phyloP scores from a whole-genome alignment of 1,139 yeast genomes.

The Magnusiomyces suaveolens region DNA sequence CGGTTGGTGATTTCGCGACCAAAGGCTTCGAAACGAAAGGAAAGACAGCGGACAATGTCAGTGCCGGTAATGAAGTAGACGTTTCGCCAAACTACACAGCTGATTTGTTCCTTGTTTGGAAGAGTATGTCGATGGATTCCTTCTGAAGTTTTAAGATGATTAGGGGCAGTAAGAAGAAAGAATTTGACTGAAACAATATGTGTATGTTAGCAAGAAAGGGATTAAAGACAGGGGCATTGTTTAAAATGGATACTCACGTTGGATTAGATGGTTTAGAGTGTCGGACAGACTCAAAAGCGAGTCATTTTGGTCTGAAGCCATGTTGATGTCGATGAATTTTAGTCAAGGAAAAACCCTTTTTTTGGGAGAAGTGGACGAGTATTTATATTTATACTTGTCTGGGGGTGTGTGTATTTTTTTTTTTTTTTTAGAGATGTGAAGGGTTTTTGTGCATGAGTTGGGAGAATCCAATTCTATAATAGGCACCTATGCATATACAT shows the following conservation, averaged over 20 bases:
- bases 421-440: no score
- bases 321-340: no score
- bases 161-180: slow-evolving; percentile 14
- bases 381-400: neutral
- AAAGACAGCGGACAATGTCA: slow-evolving; percentile 86
- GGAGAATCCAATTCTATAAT: no score
- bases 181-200: slow-evolving; percentile 7
- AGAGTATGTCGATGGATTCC: slow-evolving; percentile 40
- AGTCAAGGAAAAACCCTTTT: no score
- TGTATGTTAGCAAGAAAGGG: neutral
- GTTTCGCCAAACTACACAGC: slow-evolving; percentile 90
- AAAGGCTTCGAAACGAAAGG: slow-evolving; percentile 81
- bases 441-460: no score
- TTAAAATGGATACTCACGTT: neutral
- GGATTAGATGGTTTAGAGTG: slow-evolving; percentile 5
- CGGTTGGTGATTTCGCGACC: slow-evolving; percentile 78
- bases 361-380: neutral
- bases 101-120: slow-evolving; percentile 80
- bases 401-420: no score
- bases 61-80: slow-evolving; percentile 89
- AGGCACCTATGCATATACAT: no score
- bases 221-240: neutral
- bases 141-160: slow-evolving; percentile 10
- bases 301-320: slow-evolving; percentile 1
- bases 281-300: slow-evolving; percentile 1